These are phyloP conservation scores for Fraxinus paxiana DNA, from an alignment of 305 asterid species.

Conservation along the genomic window DNA sequence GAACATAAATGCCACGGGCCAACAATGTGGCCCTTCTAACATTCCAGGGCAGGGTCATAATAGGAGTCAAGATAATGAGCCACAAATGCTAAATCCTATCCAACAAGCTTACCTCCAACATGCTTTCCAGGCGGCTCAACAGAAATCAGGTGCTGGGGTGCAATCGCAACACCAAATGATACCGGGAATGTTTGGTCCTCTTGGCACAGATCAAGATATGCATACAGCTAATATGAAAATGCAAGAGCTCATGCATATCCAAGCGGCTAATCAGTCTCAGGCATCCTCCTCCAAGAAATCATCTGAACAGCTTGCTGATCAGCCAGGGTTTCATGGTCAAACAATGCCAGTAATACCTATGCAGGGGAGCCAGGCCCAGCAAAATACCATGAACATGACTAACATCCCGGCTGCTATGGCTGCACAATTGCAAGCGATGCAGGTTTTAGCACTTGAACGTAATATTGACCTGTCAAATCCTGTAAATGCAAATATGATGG, in stretches of 20 bases:
- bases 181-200: constrained; percentile 61
- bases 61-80: constrained; percentile 81
- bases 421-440: constrained; percentile 88
- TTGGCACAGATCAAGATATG: constrained; percentile 71
- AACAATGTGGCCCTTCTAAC: constrained; percentile 67
- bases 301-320: constrained; percentile 45
- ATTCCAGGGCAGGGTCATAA: constrained; percentile 61
- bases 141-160: constrained; percentile 63
- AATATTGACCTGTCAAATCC: constrained; percentile 88
- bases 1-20: constrained; percentile 64
- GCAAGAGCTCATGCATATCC: constrained; percentile 63
- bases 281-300: constrained; percentile 68
- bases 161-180: constrained; percentile 77
- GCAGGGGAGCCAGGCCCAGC: constrained; percentile 61
- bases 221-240: constrained; percentile 59
- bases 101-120: constrained; percentile 89
- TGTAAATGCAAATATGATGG: constrained; percentile 70
- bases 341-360: constrained; percentile 40
- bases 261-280: constrained; percentile 61
- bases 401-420: constrained; percentile 68
- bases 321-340: constrained; percentile 61
- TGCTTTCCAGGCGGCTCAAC: constrained; percentile 72
- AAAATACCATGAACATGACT: constrained; percentile 52
- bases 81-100: constrained; percentile 60
- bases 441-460: constrained; percentile 87